Evolutionary conservation across 345 rosid genomes (phyloP).

Genomic region (Limnanthes douglasii): DNA sequence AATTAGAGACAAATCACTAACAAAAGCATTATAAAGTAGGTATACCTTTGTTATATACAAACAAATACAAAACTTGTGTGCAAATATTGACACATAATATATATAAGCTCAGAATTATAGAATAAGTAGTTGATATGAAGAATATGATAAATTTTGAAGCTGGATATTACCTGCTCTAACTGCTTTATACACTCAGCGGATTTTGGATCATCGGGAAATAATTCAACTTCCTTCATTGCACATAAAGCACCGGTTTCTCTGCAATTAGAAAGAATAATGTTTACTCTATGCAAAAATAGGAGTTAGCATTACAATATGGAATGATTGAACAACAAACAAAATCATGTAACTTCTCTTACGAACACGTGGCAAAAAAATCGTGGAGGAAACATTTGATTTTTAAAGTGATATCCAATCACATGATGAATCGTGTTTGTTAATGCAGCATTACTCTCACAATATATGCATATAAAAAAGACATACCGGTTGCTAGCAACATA

Average conservation of each 20-base stretch:
- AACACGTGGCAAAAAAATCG: too few species aligned
- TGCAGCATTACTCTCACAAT: too few species aligned
- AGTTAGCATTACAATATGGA: conserved; percentile 1
- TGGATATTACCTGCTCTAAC: conserved; percentile 55
- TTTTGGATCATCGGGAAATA: conserved; percentile 87
- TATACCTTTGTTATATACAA: too few species aligned
- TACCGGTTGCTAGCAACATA: conserved; percentile 87
- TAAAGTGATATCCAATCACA: too few species aligned
- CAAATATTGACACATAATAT: background rate
- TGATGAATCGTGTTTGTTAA: too few species aligned
- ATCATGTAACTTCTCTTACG: too few species aligned
- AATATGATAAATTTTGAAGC: conserved; percentile 1
- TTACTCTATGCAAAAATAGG: conserved; percentile 7
- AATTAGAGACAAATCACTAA: conserved; percentile 1
- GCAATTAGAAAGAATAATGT: conserved; percentile 9
- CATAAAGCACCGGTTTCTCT: conserved; percentile 95
- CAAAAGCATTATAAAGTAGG: too few species aligned
- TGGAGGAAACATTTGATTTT: too few species aligned
- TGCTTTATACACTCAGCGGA: conserved; percentile 75
- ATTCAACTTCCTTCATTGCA: conserved; percentile 95
- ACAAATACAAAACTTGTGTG: too few species aligned
- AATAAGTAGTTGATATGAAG: background rate
- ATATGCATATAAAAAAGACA: too few species aligned
- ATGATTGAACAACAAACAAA: background rate
- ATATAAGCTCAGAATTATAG: background rate